Evolutionary conservation across 2,329 filamentous ascomycete species (phyloP).

Genomic region (Cephalotrichum gorgonifer): DNA sequence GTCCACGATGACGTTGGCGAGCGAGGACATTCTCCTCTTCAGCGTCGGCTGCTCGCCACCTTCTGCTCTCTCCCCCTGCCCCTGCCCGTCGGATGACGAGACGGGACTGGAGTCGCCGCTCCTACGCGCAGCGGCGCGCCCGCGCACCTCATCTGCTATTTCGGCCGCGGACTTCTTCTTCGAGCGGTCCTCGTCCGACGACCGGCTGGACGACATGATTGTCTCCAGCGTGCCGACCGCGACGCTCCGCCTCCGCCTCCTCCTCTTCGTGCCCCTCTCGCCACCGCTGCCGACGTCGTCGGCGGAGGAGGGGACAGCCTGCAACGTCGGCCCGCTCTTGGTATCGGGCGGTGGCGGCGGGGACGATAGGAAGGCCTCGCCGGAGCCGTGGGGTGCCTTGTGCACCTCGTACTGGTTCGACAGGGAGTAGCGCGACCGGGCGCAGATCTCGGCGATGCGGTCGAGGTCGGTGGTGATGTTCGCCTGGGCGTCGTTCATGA

Average conservation of each 20-base stretch:
- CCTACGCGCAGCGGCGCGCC: slow-evolving; percentile 24
- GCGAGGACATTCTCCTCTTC: background rate
- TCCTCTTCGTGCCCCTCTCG: slow-evolving; percentile 25
- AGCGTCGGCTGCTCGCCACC: slow-evolving; percentile 8
- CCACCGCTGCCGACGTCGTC: slow-evolving; percentile 27
- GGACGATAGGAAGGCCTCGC: slow-evolving; percentile 32
- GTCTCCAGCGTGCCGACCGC: slow-evolving; percentile 56
- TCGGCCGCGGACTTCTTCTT: slow-evolving; percentile 49
- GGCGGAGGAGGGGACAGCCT: slow-evolving; percentile 47
- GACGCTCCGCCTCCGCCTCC: slow-evolving; percentile 35
- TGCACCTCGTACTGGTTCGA: slow-evolving; percentile 60
- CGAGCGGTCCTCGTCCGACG: slow-evolving; percentile 51
- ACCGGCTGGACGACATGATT: slow-evolving; percentile 56
- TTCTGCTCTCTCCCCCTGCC: too few species aligned
- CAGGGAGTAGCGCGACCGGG: slow-evolving; percentile 51
- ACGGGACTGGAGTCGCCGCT: slow-evolving; percentile 20
- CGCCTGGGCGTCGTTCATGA: slow-evolving; percentile 36
- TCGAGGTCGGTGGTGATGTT: slow-evolving; percentile 50
- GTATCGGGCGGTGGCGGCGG: slow-evolving; percentile 12
- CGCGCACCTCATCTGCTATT: slow-evolving; percentile 43
- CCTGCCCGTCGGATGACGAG: slow-evolving; percentile 17
- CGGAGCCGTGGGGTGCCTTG: slow-evolving; percentile 50
- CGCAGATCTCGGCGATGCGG: slow-evolving; percentile 57
- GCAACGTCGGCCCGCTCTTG: slow-evolving; percentile 37
- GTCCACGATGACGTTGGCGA: background rate